phyloP scores from a whole-genome alignment of 1,284 basidiomycete species.

The Tremellales sp. region DNA sequence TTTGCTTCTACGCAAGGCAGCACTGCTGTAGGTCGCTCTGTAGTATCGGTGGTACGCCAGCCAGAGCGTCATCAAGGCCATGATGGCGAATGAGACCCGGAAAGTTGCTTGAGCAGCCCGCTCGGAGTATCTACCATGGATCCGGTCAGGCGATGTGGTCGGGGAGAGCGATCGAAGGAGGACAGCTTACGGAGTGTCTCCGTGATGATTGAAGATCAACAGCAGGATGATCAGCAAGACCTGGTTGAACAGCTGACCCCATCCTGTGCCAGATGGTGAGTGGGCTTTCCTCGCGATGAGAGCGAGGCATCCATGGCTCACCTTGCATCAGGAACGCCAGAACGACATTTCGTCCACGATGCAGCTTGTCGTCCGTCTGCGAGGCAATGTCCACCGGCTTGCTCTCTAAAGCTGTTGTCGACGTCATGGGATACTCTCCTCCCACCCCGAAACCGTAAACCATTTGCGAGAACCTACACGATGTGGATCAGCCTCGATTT shows the following conservation, averaged over 20 bases:
- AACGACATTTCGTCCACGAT: constrained; percentile 55
- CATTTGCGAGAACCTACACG: constrained; percentile 47
- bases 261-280: constrained; percentile 42
- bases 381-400: constrained; percentile 43
- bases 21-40: constrained; percentile 48
- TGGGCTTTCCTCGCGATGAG: neutral
- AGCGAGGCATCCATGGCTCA: constrained; percentile 5
- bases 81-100: constrained; percentile 55
- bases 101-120: constrained; percentile 55
- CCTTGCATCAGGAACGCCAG: constrained; percentile 55
- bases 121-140: constrained; percentile 35
- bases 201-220: constrained; percentile 53
- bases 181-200: too few relatives aligned
- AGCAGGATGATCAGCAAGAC: constrained; percentile 53
- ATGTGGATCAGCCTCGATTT: constrained; percentile 1
- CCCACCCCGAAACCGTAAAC: constrained; percentile 54
- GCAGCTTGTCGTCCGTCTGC: constrained; percentile 53
- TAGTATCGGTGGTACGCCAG: constrained; percentile 56
- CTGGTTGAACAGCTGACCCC: constrained; percentile 57
- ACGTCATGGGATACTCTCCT: constrained; percentile 57
- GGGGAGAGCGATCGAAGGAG: too few relatives aligned
- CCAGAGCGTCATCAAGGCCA: constrained; percentile 54
- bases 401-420: constrained; percentile 54
- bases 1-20: constrained; percentile 50
- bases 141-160: constrained; percentile 15